A percentile compares a stretch with the other conserved stretches of the same genome.
These are phyloP conservation scores for Ajuga chamaepitys DNA, from an alignment of 257 asterid genomes.

Conservation along the genomic window DNA sequence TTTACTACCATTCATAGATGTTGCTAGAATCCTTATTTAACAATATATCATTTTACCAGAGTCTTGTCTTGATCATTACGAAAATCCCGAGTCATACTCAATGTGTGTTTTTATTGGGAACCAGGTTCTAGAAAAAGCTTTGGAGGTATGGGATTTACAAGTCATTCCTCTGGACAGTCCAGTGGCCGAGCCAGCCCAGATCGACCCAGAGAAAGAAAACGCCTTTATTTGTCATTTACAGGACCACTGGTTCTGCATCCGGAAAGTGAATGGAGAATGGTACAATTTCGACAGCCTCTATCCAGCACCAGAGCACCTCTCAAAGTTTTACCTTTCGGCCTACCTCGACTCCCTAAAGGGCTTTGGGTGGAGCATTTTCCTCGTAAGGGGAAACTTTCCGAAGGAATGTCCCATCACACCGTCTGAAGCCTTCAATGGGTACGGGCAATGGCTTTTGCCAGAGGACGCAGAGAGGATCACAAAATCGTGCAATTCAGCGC, in stretches of 20 bases:
- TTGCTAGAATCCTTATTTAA: not conserved
- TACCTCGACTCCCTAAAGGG: conserved; percentile 78
- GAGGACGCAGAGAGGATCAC: conserved; percentile 89
- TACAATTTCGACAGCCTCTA: conserved; percentile 62
- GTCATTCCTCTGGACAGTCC: conserved; percentile 92
- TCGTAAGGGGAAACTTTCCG: conserved; percentile 85
- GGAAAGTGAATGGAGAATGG: conserved; percentile 93
- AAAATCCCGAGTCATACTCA: not conserved
- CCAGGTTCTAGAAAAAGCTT: conserved; percentile 85
- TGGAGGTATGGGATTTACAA: conserved; percentile 94
- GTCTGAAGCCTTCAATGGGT: conserved; percentile 75
- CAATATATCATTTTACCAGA: not conserved
- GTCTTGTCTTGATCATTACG: not conserved
- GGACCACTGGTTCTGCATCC: conserved; percentile 93
- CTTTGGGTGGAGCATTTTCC: conserved; percentile 91
- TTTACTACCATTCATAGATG: not conserved
- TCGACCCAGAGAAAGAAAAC: conserved; percentile 83
- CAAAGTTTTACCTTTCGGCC: conserved; percentile 95
- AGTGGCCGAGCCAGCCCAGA: conserved; percentile 84
- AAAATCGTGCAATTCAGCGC: conserved; percentile 56
- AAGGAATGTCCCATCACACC: conserved; percentile 71
- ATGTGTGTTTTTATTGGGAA: not conserved
- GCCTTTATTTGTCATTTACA: conserved; percentile 88
- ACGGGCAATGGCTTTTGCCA: conserved; percentile 91
- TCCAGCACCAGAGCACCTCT: conserved; percentile 87